phyloP scores from a whole-genome alignment of 306 rosid species.

The Canavalia gladiata region DNA sequence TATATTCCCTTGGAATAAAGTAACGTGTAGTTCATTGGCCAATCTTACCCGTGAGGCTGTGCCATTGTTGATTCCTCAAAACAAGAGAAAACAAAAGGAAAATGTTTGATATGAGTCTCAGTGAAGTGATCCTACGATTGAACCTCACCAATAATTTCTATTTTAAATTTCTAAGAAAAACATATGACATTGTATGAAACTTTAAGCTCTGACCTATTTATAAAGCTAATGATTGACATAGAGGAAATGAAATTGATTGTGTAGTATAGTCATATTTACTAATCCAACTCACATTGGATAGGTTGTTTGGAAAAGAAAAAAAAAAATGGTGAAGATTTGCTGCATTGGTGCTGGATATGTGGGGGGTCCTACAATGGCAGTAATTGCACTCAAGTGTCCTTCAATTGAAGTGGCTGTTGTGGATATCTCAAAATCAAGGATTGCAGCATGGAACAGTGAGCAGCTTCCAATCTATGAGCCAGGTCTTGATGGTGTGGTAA shows the following conservation, averaged over 20 bases:
- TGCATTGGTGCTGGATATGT: conserved; percentile 99
- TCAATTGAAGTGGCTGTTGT: conserved; percentile 84
- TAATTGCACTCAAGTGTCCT: conserved; percentile 91
- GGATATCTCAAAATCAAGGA: conserved; percentile 78
- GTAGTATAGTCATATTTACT: conserved; percentile 27
- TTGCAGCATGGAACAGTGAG: conserved; percentile 92
- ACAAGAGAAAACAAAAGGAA: not conserved
- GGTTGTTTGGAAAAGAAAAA: conserved; percentile 57
- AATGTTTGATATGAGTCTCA: not conserved
- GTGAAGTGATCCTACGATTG: not conserved
- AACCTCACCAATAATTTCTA: not conserved
- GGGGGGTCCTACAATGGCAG: conserved; percentile 98
- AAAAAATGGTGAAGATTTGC: conserved; percentile 91
- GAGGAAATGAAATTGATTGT: not conserved
- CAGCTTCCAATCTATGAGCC: conserved; percentile 96
- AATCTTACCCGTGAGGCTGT: not conserved
- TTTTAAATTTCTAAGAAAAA: conserved; percentile 8
- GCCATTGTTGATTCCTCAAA: conserved; percentile 11
- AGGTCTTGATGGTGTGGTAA: conserved; percentile 82
- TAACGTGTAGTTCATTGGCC: not conserved
- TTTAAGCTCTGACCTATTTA: not conserved
- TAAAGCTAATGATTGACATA: not conserved
- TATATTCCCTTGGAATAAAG: not conserved
- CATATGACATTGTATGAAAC: conserved; percentile 3
- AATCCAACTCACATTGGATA: conserved; percentile 51